Percentiles rank a stretch among this genome's conserved stretches.
Evolutionary conservation across 2,329 filamentous ascomycete genomes (phyloP).

Genomic region (Cercospora sp.): DNA sequence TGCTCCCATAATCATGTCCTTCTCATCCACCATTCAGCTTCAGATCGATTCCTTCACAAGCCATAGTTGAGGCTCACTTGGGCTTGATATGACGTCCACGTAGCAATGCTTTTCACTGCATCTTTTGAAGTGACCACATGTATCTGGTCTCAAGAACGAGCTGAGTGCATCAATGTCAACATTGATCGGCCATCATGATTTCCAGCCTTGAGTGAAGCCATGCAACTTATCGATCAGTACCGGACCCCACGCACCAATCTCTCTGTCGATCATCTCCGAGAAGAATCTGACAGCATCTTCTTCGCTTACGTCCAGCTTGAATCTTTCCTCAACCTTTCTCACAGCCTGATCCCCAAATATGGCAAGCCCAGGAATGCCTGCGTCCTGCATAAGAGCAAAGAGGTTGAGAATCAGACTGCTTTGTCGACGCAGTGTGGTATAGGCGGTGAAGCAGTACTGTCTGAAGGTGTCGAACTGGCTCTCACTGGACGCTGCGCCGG

Average conservation of each 20-base stretch:
- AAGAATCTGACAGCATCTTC: constrained; percentile 89
- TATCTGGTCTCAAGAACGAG: background rate
- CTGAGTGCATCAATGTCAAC: background rate
- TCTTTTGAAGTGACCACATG: background rate
- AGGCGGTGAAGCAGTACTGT: constrained; percentile 93
- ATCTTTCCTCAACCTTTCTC: constrained; percentile 89
- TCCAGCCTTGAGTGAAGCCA: constrained; percentile 86
- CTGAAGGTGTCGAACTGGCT: constrained; percentile 82
- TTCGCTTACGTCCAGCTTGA: constrained; percentile 86
- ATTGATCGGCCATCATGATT: constrained; percentile 11
- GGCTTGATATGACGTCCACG: background rate
- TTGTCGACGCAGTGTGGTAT: constrained; percentile 84
- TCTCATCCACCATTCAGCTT: background rate
- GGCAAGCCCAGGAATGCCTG: constrained; percentile 93
- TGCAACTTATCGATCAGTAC: constrained; percentile 94
- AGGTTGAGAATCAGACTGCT: constrained; percentile 90
- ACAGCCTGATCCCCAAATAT: constrained; percentile 78
- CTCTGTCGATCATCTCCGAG: constrained; percentile 87
- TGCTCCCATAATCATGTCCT: background rate
- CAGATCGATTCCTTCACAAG: background rate
- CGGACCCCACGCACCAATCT: constrained; percentile 82
- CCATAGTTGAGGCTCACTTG: background rate
- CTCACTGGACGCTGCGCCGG: constrained; percentile 24
- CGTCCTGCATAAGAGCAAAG: constrained; percentile 95
- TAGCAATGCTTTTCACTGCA: background rate